These are phyloP conservation scores for Astraeus odoratus DNA, from an alignment of 768 basidiomycete species.

Conservation along the genomic window DNA sequence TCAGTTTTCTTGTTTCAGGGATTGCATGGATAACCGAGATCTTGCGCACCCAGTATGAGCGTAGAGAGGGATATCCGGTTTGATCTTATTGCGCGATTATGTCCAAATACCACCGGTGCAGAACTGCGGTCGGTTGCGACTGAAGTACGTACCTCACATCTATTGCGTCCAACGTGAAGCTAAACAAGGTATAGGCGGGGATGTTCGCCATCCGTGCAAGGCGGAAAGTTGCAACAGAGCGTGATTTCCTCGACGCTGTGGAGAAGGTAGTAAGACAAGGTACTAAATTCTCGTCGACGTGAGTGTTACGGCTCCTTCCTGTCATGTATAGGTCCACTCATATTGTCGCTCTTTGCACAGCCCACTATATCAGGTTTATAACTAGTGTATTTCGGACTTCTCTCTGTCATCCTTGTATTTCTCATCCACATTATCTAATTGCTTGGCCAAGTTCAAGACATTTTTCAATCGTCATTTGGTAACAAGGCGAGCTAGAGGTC, in stretches of 20 bases:
- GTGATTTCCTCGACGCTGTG: slow-evolving; percentile 95
- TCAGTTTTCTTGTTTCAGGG: slow-evolving; percentile 24
- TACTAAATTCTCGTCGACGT: slow-evolving; percentile 97
- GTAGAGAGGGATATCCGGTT: slow-evolving; percentile 96
- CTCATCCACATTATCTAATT: not conserved
- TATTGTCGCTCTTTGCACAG: slow-evolving; percentile 33
- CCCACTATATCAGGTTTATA: slow-evolving; percentile 90
- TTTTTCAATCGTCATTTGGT: too few species aligned
- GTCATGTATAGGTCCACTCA: slow-evolving; percentile 4
- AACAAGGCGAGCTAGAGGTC: too few species aligned
- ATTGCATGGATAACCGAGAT: not conserved
- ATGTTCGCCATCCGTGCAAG: slow-evolving; percentile 99
- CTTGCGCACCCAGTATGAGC: slow-evolving; percentile 76
- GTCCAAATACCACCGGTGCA: slow-evolving; percentile 98
- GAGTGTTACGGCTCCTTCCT: slow-evolving; percentile 26
- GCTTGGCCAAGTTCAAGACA: not conserved
- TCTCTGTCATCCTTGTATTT: too few species aligned
- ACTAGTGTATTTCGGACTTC: slow-evolving; percentile 50
- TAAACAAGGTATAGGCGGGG: slow-evolving; percentile 80
- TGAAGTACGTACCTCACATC: slow-evolving; percentile 49
- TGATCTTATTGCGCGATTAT: slow-evolving; percentile 92
- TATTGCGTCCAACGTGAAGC: slow-evolving; percentile 78
- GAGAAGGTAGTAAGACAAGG: slow-evolving; percentile 98
- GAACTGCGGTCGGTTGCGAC: slow-evolving; percentile 96
- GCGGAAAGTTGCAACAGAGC: slow-evolving; percentile 94